Conservation (phyloP, 192 early-diverging fungal species). For the Paraglomus brasilianum region DNA sequence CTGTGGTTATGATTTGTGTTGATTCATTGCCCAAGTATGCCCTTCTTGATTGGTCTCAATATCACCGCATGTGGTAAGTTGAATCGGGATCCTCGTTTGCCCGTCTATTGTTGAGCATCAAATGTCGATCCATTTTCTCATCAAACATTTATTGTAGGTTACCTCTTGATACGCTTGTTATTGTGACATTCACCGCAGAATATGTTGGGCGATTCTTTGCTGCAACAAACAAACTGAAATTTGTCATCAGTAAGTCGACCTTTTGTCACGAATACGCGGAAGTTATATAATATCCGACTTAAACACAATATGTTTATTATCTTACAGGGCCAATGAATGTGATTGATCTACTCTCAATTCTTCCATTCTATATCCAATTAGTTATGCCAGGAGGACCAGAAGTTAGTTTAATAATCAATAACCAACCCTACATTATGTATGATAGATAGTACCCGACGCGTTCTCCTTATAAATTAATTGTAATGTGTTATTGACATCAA, state of each 20-base stretch:
- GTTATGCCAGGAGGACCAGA: neutral
- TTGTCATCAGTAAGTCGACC: neutral
- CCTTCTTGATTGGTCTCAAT: neutral
- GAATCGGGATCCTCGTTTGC: neutral
- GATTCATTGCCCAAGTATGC: conserved; percentile 5
- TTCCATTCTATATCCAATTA: conserved; percentile 17
- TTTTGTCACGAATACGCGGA: too few relatives aligned
- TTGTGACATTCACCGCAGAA: neutral
- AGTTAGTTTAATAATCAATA: too few relatives aligned
- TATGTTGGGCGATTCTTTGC: neutral
- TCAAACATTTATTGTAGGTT: too few relatives aligned
- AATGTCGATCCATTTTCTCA: too few relatives aligned
- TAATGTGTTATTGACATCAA: too few relatives aligned
- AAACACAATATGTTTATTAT: too few relatives aligned
- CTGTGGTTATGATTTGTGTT: neutral
- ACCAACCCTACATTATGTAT: too few relatives aligned
- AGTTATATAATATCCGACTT: too few relatives aligned
- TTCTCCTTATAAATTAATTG: too few relatives aligned
- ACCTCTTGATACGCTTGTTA: neutral
- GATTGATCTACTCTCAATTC: conserved; percentile 10
- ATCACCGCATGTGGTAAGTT: neutral
- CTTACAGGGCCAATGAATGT: neutral
- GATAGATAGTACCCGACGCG: too few relatives aligned
- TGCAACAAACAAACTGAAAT: neutral
- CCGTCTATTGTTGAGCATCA: conserved; percentile 1